Evolutionary conservation across 108 stramenopile species (phyloP).

Genomic region (Ochromonas danica): DNA sequence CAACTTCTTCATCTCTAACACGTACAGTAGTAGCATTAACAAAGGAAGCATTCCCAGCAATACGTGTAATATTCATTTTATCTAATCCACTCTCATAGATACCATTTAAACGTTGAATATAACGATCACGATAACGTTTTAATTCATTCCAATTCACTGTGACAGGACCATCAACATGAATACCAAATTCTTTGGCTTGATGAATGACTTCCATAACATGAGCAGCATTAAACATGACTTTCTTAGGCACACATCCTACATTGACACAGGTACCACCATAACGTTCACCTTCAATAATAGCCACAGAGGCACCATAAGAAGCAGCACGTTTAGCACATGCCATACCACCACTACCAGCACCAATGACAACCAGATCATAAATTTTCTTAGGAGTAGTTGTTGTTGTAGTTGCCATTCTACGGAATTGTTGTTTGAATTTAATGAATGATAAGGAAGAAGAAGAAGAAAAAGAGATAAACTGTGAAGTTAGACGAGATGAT

Average conservation of each 20-base stretch:
- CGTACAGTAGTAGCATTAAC: conserved; percentile 44
- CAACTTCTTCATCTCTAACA: conserved; percentile 58
- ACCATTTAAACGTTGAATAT: conserved; percentile 74
- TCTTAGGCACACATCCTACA: conserved; percentile 96
- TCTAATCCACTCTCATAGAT: conserved; percentile 75
- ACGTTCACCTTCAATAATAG: conserved; percentile 70
- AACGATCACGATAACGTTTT: conserved; percentile 66
- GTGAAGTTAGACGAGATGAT: too few relatives aligned
- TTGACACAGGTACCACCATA: conserved; percentile 95
- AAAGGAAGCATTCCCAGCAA: conserved; percentile 48
- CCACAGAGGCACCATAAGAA: conserved; percentile 68
- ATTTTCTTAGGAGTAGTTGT: too few relatives aligned
- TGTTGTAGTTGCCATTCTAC: too few relatives aligned
- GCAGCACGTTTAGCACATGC: conserved; percentile 71
- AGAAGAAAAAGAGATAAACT: too few relatives aligned
- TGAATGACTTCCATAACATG: conserved; percentile 70
- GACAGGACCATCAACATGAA: conserved; percentile 38
- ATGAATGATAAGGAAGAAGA: too few relatives aligned
- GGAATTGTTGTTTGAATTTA: too few relatives aligned
- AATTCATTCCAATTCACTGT: conserved; percentile 72
- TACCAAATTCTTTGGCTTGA: conserved; percentile 52
- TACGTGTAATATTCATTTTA: conserved; percentile 66
- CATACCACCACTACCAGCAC: conserved; percentile 70
- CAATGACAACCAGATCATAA: conserved; percentile 70
- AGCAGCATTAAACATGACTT: conserved; percentile 77